These are phyloP conservation scores for Ogataea salicorniae DNA, from an alignment of 805 yeast genomes.

Conservation along the genomic window DNA sequence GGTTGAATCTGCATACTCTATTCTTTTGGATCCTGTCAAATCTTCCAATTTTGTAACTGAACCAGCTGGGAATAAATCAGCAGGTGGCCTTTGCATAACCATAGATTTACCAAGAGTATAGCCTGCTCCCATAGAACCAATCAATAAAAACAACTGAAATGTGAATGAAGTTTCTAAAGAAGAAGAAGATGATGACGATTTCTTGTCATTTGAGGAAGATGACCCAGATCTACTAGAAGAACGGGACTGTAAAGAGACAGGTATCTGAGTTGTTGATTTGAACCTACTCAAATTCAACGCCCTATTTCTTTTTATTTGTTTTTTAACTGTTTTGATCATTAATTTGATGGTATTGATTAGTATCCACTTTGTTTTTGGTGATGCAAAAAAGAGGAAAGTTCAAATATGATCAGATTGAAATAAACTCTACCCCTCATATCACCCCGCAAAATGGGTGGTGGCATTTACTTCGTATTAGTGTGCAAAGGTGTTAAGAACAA, in stretches of 20 bases:
- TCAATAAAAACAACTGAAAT: constrained; percentile 24
- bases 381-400: too few relatives aligned
- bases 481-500: too few relatives aligned
- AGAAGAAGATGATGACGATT: constrained; percentile 2
- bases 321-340: too few relatives aligned
- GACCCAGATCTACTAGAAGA: not conserved
- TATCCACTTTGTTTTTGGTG: too few relatives aligned
- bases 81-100: constrained; percentile 23
- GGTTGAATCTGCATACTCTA: constrained; percentile 19
- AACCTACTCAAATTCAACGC: too few relatives aligned
- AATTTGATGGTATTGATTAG: too few relatives aligned
- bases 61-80: constrained; percentile 25
- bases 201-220: not conserved
- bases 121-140: constrained; percentile 32
- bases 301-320: too few relatives aligned
- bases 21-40: constrained; percentile 12
- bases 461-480: too few relatives aligned
- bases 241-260: not conserved
- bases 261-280: not conserved
- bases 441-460: too few relatives aligned
- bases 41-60: constrained; percentile 21
- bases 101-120: constrained; percentile 27
- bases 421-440: too few relatives aligned
- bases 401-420: too few relatives aligned
- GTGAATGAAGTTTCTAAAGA: constrained; percentile 20